Conservation (phyloP, 2,329 filamentous ascomycete species). For the Pyricularia sp. region DNA sequence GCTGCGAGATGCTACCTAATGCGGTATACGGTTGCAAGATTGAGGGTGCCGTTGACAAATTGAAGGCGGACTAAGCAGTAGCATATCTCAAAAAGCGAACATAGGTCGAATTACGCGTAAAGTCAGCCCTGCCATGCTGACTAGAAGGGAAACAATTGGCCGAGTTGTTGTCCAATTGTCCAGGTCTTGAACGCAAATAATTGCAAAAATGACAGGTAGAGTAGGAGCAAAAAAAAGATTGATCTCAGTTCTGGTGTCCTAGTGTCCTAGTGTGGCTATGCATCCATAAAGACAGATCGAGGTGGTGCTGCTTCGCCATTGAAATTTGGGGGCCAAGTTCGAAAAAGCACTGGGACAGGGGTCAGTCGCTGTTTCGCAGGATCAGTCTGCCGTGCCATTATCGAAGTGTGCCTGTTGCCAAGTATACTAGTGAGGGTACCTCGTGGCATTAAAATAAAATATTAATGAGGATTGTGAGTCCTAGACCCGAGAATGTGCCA, state of each 20-base stretch:
- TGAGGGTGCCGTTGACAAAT: background rate
- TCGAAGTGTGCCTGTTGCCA: background rate
- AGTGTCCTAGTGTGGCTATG: background rate
- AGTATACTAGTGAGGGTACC: background rate
- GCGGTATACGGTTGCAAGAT: background rate
- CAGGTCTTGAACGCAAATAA: background rate
- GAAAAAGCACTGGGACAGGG: background rate
- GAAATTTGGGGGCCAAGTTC: background rate
- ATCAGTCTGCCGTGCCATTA: background rate
- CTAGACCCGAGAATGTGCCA: background rate
- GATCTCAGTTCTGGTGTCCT: too few relatives aligned
- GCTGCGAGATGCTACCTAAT: background rate
- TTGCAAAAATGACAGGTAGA: background rate
- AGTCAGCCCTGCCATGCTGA: background rate
- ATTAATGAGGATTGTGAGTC: background rate
- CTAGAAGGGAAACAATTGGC: background rate
- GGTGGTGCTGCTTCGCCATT: background rate
- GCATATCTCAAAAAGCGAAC: too few relatives aligned
- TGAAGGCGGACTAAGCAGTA: background rate
- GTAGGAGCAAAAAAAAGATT: too few relatives aligned
- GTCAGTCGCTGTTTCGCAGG: background rate
- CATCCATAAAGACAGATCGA: background rate
- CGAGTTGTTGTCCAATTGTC: background rate
- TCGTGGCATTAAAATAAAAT: background rate
- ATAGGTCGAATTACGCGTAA: background rate